phyloP scores from a whole-genome alignment of 495 filamentous ascomycete genomes.

The Friedmanniomyces endolithicus region DNA sequence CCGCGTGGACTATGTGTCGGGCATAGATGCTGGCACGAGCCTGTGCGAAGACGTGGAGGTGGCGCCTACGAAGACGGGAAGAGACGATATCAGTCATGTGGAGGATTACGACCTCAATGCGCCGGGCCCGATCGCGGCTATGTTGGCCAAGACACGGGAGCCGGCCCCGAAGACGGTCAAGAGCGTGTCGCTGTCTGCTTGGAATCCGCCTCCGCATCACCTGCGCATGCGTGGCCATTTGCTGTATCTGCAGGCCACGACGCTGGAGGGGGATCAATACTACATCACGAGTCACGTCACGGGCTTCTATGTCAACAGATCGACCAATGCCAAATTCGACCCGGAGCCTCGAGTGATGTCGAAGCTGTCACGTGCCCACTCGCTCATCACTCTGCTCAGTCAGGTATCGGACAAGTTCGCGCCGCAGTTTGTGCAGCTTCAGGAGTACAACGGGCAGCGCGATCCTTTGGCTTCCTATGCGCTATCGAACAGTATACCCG shows the following conservation, averaged over 20 bases:
- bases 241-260: conserved; percentile 77
- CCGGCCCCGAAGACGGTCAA: conserved; percentile 78
- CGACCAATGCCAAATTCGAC: conserved; percentile 81
- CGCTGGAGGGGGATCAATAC: conserved; percentile 82
- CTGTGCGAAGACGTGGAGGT: conserved; percentile 61
- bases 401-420: conserved; percentile 74
- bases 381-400: conserved; percentile 66
- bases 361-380: conserved; percentile 66
- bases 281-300: conserved; percentile 88
- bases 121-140: conserved; percentile 49
- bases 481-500: conserved; percentile 82
- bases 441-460: conserved; percentile 67
- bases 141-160: conserved; percentile 53
- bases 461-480: conserved; percentile 89
- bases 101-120: conserved; percentile 65
- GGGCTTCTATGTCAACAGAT: conserved; percentile 94
- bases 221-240: conserved; percentile 85
- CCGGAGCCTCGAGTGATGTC: conserved; percentile 60
- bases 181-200: conserved; percentile 72
- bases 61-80: neutral
- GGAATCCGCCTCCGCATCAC: conserved; percentile 92
- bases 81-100: conserved; percentile 11
- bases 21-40: conserved; percentile 73
- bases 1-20: conserved; percentile 76
- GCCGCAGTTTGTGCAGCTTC: conserved; percentile 55